Conservation (phyloP, 768 basidiomycete genomes). For the Pholiota molesta region DNA sequence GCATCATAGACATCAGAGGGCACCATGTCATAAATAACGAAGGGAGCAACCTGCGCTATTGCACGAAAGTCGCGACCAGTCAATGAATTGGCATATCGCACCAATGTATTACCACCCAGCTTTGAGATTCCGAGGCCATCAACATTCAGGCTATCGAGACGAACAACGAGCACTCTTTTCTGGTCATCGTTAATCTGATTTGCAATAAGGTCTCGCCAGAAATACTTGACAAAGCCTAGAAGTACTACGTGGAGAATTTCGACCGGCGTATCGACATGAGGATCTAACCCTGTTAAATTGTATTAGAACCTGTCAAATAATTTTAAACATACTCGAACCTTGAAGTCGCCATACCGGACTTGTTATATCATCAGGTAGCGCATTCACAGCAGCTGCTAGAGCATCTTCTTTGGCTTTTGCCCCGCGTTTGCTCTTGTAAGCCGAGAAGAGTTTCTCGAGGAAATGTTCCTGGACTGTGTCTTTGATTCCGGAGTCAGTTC, state of each 20-base stretch:
- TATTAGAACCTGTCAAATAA: neutral
- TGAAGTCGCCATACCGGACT: constrained; percentile 37
- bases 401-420: constrained; percentile 4
- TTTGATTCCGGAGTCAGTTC: constrained; percentile 34
- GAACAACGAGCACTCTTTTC: no score
- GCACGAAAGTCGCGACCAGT: no score
- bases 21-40: no score
- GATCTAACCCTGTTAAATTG: constrained; percentile 37
- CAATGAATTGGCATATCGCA: no score
- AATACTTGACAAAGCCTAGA: constrained; percentile 50
- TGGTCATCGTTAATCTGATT: constrained; percentile 5
- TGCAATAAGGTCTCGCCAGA: constrained; percentile 43
- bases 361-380: constrained; percentile 18
- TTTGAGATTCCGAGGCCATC: no score
- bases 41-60: no score
- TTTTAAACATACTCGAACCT: constrained; percentile 11
- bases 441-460: constrained; percentile 22
- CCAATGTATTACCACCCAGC: no score
- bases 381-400: neutral
- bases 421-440: constrained; percentile 17
- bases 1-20: constrained; percentile 24
- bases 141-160: no score
- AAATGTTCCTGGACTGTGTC: constrained; percentile 34
- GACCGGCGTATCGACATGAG: constrained; percentile 45
- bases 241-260: constrained; percentile 48